A percentile compares a stretch with the other conserved stretches of the same genome.
Conservation (phyloP, 345 rosid genomes). For the Rhodomyrtus tomentosa region DNA sequence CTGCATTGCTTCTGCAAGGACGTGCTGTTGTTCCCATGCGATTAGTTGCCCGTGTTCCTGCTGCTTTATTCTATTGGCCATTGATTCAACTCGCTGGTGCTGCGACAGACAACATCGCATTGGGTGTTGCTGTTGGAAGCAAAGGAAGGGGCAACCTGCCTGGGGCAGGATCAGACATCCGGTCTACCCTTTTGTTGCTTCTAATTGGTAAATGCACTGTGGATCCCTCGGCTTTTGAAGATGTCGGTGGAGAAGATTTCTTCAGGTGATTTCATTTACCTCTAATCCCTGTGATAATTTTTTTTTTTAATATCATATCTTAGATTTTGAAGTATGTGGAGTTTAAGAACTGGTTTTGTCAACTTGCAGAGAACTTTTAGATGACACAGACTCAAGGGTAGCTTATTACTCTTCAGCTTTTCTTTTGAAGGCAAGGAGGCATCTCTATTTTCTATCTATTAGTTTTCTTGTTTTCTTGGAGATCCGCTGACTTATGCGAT, state of each 20-base stretch:
- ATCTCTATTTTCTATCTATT: not conserved
- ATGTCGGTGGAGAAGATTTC: conserved; percentile 89
- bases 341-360: not conserved
- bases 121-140: conserved; percentile 98
- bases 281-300: not conserved
- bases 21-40: conserved; percentile 92
- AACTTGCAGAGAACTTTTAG: conserved; percentile 73
- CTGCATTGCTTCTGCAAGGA: conserved; percentile 83
- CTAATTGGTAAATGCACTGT: conserved; percentile 93
- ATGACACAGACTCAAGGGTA: conserved; percentile 95
- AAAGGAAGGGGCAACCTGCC: conserved; percentile 98
- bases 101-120: conserved; percentile 81
- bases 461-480: not conserved
- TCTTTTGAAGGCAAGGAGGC: conserved; percentile 72
- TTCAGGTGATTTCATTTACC: conserved; percentile 49
- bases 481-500: not conserved
- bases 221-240: conserved; percentile 76
- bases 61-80: conserved; percentile 94
- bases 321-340: not conserved
- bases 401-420: conserved; percentile 96
- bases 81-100: conserved; percentile 96
- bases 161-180: conserved; percentile 92
- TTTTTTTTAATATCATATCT: not conserved
- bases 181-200: conserved; percentile 83
- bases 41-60: conserved; percentile 86